A percentile compares a stretch with the other conserved stretches of the same genome.
These are phyloP conservation scores for Sphaceloma murrayae DNA, from an alignment of 2,329 filamentous ascomycete species.

Conservation along the genomic window DNA sequence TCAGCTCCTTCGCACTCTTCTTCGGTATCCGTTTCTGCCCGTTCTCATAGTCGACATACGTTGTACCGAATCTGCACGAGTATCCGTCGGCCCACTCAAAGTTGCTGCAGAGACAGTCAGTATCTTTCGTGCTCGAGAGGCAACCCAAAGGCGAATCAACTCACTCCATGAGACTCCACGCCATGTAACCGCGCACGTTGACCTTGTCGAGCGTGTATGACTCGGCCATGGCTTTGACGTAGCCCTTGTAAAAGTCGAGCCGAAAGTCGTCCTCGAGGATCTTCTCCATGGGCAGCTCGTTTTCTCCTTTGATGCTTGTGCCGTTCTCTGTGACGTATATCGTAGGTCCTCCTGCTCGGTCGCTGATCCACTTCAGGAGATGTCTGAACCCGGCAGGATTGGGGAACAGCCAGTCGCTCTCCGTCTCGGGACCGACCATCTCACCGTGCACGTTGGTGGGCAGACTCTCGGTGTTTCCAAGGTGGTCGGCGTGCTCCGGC, in stretches of 20 bases:
- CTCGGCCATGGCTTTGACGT: constrained; percentile 66
- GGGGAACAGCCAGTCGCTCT: constrained; percentile 71
- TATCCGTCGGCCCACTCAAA: constrained; percentile 92
- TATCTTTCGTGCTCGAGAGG: too few species aligned
- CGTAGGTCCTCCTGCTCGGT: constrained; percentile 63
- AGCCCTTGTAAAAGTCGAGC: constrained; percentile 66
- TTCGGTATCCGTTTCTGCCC: constrained; percentile 73
- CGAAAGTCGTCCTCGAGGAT: constrained; percentile 76
- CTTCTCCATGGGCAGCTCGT: constrained; percentile 58
- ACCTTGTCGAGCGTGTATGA: constrained; percentile 65
- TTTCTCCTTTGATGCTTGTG: constrained; percentile 57
- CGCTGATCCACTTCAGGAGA: constrained; percentile 65
- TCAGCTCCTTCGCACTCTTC: constrained; percentile 67
- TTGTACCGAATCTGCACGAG: constrained; percentile 75
- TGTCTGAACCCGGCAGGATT: constrained; percentile 67
- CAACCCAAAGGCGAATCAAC: too few species aligned
- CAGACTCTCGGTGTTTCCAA: constrained; percentile 65
- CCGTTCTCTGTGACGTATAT: constrained; percentile 89
- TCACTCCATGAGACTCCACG: constrained; percentile 77
- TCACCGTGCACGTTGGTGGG: constrained; percentile 37
- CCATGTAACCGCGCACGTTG: constrained; percentile 69
- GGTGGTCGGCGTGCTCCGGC: constrained; percentile 56
- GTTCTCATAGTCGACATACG: constrained; percentile 71
- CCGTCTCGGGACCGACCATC: constrained; percentile 63
- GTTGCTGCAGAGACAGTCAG: constrained; percentile 55